Base-by-base conservation (phyloP, 345 rosid species). In the Orychophragmus violaceus region DNA sequence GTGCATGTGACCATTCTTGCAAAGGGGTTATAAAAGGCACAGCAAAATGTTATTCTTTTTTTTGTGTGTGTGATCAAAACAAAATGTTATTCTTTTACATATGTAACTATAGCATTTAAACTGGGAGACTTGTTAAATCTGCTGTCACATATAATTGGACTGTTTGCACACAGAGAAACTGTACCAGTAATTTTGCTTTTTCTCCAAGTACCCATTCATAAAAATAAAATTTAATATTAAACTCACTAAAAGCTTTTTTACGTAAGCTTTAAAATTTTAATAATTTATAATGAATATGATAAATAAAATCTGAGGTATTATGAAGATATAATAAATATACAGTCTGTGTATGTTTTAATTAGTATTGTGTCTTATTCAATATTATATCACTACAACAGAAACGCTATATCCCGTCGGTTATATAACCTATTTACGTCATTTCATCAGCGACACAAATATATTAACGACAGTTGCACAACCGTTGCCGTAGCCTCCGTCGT, bases 1-100 rank as follows among this genome's bases (percentile, higher is more conserved):
- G 62, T 37, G 52, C n/a, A n/a, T n/a, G n/a, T n/a, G 52, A 36
- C 17, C 39, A 19, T 48, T 19, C 66, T 48, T 59, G 59, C 46
- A 30, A 29, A 44, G 33, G 42, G 24, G 14, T 39, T 27, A 18
- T 6, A 56, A 27, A 45, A n/a, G 22, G 36, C 36, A n/a, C n/a
- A n/a, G n/a, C n/a, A n/a, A n/a, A n/a, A n/a, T n/a, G n/a, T n/a
- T n/a, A n/a, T n/a, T n/a, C n/a, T n/a, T n/a, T n/a, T n/a, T n/a
- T n/a, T n/a, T n/a, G n/a, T n/a, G n/a, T n/a, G n/a, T n/a, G n/a
- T n/a, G n/a, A n/a, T n/a, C n/a, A n/a, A n/a, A n/a, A n/a, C n/a
- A n/a, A n/a, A 8, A 13, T 12, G 0, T 12, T 4, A 1, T 36
- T 36, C 41, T 36, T 35, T 12, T 36, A 36, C 2, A 32, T 9